phyloP scores from a whole-genome alignment of 208 protist genomes.

The Histomonas meleagridis region DNA sequence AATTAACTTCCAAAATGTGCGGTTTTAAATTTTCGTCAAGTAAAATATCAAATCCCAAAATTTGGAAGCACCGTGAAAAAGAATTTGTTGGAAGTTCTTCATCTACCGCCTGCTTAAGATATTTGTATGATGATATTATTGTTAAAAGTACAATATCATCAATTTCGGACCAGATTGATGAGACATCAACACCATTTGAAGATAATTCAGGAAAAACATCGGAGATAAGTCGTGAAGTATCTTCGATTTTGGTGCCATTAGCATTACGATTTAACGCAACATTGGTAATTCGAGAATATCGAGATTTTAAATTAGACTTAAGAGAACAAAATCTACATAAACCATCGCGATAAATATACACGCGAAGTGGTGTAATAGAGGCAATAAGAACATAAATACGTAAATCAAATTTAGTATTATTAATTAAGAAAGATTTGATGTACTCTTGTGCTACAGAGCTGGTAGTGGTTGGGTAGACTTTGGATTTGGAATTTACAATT shows the following conservation, averaged over 20 bases:
- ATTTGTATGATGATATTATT: not conserved
- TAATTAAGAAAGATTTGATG: not conserved
- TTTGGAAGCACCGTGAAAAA: conserved; percentile 39
- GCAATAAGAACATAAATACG: not conserved
- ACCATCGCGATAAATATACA: not conserved
- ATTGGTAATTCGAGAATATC: not conserved
- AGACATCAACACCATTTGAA: not conserved
- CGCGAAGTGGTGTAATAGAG: not conserved
- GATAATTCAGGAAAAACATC: not conserved
- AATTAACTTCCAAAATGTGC: conserved; percentile 47
- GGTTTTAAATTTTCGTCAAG: conserved; percentile 44
- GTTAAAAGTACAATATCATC: not conserved
- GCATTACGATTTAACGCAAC: not conserved
- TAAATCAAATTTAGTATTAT: not conserved
- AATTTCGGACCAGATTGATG: not conserved
- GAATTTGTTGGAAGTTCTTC: not conserved
- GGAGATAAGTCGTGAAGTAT: not conserved
- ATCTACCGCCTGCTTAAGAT: not conserved
- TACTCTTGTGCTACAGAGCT: not conserved
- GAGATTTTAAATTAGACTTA: not conserved
- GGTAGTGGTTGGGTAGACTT: too few species aligned
- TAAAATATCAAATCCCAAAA: conserved; percentile 49
- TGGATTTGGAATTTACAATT: too few species aligned
- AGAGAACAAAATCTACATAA: not conserved
- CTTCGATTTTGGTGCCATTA: not conserved